phyloP scores from a whole-genome alignment of 257 asterid species.

The Handroanthus guayacan region DNA sequence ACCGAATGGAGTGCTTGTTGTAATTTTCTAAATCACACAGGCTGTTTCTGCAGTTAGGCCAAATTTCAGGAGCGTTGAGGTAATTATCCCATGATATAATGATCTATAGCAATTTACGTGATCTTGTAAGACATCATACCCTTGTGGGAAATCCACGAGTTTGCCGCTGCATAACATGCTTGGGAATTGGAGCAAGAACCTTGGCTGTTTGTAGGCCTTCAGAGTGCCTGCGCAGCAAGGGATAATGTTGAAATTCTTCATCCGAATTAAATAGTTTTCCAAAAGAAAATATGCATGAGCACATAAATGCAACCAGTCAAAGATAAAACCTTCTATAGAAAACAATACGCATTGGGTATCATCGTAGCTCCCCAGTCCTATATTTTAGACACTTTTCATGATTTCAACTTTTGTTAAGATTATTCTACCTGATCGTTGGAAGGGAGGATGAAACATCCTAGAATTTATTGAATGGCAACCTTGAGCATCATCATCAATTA shows the following conservation, averaged over 20 bases:
- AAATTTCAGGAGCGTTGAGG: too few relatives aligned
- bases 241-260: constrained; percentile 22
- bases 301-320: background rate
- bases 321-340: background rate
- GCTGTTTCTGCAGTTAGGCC: too few relatives aligned
- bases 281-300: background rate
- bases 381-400: background rate
- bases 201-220: constrained; percentile 79
- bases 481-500: background rate
- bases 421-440: background rate
- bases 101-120: background rate
- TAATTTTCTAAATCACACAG: too few relatives aligned
- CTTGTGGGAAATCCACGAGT: constrained; percentile 91
- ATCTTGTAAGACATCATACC: constrained; percentile 50
- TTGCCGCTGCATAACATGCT: constrained; percentile 83
- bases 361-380: background rate
- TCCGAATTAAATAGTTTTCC: constrained; percentile 12
- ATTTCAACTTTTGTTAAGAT: background rate
- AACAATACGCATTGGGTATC: background rate
- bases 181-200: constrained; percentile 93
- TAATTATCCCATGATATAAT: background rate
- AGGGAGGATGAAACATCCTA: background rate
- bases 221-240: constrained; percentile 68
- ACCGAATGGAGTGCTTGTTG: too few relatives aligned
- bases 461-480: background rate